Conservation (phyloP, 106 monocot species). For the Narthecium ossifragum region DNA sequence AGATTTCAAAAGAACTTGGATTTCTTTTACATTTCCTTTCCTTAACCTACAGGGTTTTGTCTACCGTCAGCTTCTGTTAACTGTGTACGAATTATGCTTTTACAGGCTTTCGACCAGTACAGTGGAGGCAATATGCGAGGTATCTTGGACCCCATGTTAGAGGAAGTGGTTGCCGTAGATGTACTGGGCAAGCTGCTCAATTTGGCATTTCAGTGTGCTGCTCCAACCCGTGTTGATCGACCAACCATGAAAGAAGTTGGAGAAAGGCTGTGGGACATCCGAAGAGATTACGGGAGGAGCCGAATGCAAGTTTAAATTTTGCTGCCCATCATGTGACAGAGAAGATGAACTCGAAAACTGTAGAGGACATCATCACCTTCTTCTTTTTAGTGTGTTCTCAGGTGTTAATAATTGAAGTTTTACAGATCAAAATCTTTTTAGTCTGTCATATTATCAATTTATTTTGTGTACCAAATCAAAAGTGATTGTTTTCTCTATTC, state of each 20-base stretch:
- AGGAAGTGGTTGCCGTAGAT: slow-evolving; percentile 42
- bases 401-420: neutral
- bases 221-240: slow-evolving; percentile 55
- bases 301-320: slow-evolving; percentile 15
- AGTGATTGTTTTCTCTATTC: no score
- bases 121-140: slow-evolving; percentile 36
- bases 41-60: neutral
- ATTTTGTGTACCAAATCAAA: no score
- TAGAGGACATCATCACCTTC: neutral
- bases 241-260: slow-evolving; percentile 74
- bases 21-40: slow-evolving; percentile 7
- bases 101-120: slow-evolving; percentile 68
- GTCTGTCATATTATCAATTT: no score
- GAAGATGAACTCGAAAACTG: no score
- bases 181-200: slow-evolving; percentile 37
- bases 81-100: neutral
- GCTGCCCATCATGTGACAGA: no score
- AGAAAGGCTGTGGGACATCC: slow-evolving; percentile 74
- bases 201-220: slow-evolving; percentile 77
- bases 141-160: slow-evolving; percentile 30
- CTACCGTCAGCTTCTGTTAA: neutral
- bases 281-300: slow-evolving; percentile 50
- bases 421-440: no score
- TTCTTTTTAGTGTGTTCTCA: neutral
- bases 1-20: no score